These are phyloP conservation scores for Pichia ethanolica DNA, from an alignment of 805 yeast genomes.

Conservation along the genomic window DNA sequence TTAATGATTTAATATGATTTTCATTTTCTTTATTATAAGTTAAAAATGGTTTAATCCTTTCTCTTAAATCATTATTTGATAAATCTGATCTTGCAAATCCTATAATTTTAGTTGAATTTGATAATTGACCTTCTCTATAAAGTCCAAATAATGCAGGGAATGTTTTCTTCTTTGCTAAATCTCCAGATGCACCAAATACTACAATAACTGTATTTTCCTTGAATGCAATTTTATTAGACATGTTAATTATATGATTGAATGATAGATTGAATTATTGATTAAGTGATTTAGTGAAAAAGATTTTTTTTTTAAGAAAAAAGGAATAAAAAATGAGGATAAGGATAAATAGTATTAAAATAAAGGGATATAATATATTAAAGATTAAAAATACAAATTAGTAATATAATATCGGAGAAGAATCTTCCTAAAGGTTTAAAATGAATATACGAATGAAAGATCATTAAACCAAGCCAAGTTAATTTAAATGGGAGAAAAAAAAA, in stretches of 20 bases:
- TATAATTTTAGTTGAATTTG: constrained; percentile 60
- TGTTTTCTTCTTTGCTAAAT: constrained; percentile 90
- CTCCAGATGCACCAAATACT: constrained; percentile 94
- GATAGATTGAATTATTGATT: too few relatives aligned
- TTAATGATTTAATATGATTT: constrained; percentile 30
- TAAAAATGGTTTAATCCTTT: constrained; percentile 59
- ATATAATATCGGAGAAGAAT: too few relatives aligned
- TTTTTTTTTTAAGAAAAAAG: too few relatives aligned
- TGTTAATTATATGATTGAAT: not conserved
- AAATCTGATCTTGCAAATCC: constrained; percentile 90
- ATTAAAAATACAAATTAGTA: too few relatives aligned
- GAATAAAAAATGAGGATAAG: too few relatives aligned
- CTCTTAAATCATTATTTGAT: constrained; percentile 56
- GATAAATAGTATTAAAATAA: too few relatives aligned
- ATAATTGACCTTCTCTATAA: constrained; percentile 68
- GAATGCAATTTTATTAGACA: constrained; percentile 31
- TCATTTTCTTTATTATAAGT: constrained; percentile 30
- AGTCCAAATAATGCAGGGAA: constrained; percentile 81
- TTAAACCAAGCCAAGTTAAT: too few relatives aligned
- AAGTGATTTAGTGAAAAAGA: too few relatives aligned
- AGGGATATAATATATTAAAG: too few relatives aligned
- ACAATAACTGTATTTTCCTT: constrained; percentile 64
- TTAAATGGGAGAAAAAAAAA: too few relatives aligned
- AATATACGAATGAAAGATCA: too few relatives aligned
- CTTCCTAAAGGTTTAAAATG: too few relatives aligned